These are phyloP conservation scores for Vitis rupestris DNA, from an alignment of 164 flowering plant genomes.

Conservation along the genomic window DNA sequence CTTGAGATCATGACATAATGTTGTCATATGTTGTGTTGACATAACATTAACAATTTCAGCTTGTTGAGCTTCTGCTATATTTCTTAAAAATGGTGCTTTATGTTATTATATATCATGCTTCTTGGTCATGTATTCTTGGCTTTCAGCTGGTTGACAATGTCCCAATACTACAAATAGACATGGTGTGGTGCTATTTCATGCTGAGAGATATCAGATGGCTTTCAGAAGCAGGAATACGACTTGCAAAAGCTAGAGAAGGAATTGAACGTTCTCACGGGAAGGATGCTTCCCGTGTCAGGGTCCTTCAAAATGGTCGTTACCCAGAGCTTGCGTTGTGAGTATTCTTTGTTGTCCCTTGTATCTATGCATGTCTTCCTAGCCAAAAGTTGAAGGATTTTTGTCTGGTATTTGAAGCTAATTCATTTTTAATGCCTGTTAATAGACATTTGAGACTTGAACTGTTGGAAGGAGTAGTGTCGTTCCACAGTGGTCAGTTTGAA, in stretches of 20 bases:
- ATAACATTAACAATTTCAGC: neutral
- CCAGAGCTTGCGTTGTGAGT: constrained; percentile 85
- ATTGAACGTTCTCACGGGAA: constrained; percentile 80
- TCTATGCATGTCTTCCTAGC: neutral
- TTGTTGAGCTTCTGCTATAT: neutral
- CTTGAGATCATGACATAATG: neutral
- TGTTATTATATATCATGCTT: neutral
- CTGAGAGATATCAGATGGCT: constrained; percentile 82
- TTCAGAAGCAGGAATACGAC: constrained; percentile 79
- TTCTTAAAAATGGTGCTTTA: neutral
- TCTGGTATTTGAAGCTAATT: constrained; percentile 2
- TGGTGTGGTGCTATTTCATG: constrained; percentile 98
- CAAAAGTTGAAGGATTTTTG: neutral
- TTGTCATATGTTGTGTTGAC: neutral
- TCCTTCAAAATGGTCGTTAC: constrained; percentile 61
- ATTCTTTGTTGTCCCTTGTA: neutral
- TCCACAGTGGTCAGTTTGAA: constrained; percentile 61
- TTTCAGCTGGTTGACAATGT: constrained; percentile 83
- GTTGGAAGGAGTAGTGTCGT: constrained; percentile 91
- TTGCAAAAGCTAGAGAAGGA: constrained; percentile 78
- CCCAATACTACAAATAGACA: constrained; percentile 88
- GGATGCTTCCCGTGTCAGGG: constrained; percentile 61
- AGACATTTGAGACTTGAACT: constrained; percentile 87
- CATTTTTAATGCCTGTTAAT: constrained; percentile 6
- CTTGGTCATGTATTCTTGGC: constrained; percentile 1